A percentile compares a stretch with the other conserved stretches of the same genome.
Evolutionary conservation across 495 filamentous ascomycete genomes (phyloP).

Genomic region (Sordaria brevicollis): DNA sequence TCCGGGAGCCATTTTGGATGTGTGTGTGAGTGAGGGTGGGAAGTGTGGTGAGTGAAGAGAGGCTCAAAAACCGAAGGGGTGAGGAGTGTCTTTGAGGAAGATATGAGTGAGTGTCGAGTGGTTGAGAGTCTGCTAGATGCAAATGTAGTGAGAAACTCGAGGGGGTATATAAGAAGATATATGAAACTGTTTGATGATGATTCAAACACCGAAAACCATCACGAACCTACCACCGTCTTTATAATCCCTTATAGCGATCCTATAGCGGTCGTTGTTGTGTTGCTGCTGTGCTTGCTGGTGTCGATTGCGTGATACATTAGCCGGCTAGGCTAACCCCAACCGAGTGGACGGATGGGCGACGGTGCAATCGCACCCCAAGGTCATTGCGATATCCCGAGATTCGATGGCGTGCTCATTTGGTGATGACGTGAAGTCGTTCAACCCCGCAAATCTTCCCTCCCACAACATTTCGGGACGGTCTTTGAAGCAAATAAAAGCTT

Average conservation of each 20-base stretch:
- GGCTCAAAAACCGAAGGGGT: background rate
- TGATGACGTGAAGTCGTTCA: background rate
- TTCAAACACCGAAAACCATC: background rate
- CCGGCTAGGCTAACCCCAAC: background rate
- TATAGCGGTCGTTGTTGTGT: background rate
- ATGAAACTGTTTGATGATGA: background rate
- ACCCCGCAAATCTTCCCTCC: background rate
- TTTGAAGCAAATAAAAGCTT: background rate
- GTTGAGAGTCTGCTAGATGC: background rate
- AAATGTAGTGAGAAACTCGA: background rate
- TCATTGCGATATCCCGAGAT: background rate
- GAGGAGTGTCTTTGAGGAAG: background rate
- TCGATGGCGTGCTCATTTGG: background rate
- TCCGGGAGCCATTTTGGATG: slow-evolving; percentile 22
- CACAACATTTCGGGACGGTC: background rate
- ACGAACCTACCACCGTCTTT: background rate
- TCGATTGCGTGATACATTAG: background rate
- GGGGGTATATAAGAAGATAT: background rate
- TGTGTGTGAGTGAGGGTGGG: background rate
- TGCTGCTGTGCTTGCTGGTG: background rate
- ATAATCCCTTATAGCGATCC: too few species aligned
- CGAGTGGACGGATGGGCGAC: background rate
- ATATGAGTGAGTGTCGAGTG: background rate
- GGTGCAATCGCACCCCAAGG: background rate
- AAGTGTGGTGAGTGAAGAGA: background rate